Percentiles rank a stretch among this genome's conserved stretches.
These are phyloP conservation scores for Parmelia sp. DNA, from an alignment of 495 filamentous ascomycete genomes.

Conservation along the genomic window DNA sequence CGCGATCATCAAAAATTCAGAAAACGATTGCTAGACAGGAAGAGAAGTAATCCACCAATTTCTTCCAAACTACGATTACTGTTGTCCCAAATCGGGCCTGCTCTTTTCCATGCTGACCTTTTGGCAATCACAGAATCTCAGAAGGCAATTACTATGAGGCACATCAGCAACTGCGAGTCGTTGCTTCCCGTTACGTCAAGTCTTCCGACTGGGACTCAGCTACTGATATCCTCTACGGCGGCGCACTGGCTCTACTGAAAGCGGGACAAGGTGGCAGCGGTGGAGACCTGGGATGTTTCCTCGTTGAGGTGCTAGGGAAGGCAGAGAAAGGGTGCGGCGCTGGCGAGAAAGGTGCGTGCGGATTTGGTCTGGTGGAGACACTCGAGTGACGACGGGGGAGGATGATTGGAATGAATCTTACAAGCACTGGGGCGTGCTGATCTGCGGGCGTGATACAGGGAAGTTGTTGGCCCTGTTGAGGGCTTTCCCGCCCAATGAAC, in stretches of 20 bases:
- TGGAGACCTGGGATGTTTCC: slow-evolving; percentile 77
- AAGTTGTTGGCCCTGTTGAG: slow-evolving; percentile 49
- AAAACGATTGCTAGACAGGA: slow-evolving; percentile 67
- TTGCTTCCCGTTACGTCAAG: slow-evolving; percentile 88
- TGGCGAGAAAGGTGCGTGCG: slow-evolving; percentile 49
- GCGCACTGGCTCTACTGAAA: slow-evolving; percentile 75
- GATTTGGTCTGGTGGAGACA: neutral
- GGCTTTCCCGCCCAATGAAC: slow-evolving; percentile 75
- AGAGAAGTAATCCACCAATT: slow-evolving; percentile 31
- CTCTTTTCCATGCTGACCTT: neutral
- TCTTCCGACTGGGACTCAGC: slow-evolving; percentile 73
- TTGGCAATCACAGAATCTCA: slow-evolving; percentile 56
- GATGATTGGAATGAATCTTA: neutral
- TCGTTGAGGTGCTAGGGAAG: slow-evolving; percentile 84
- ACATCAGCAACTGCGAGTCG: slow-evolving; percentile 91
- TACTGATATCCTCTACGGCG: slow-evolving; percentile 76
- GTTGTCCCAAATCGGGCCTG: neutral
- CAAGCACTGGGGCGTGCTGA: neutral
- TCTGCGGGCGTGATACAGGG: slow-evolving; percentile 9
- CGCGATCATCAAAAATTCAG: slow-evolving; percentile 53
- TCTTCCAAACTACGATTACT: neutral
- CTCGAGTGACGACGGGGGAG: neutral
- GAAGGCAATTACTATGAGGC: slow-evolving; percentile 96
- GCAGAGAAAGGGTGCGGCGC: slow-evolving; percentile 67
- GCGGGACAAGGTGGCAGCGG: slow-evolving; percentile 89